Conservation (phyloP, 108 stramenopile genomes). For the Aurantiochytrium sp. region DNA sequence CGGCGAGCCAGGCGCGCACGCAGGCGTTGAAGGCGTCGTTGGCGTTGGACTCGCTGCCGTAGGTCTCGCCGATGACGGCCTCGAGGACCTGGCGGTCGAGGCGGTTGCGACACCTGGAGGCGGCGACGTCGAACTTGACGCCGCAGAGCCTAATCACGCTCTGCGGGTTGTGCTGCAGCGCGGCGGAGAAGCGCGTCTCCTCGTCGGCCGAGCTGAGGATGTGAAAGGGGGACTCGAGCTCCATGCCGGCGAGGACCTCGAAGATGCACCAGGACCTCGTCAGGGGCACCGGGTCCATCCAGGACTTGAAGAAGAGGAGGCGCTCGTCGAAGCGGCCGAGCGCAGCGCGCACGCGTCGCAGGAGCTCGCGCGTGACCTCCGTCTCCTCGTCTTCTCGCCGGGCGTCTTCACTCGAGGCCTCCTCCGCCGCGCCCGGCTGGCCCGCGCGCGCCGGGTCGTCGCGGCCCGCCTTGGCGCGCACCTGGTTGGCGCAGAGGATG, state of each 20-base stretch:
- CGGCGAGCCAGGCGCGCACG: not conserved
- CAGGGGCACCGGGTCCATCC: slow-evolving; percentile 13
- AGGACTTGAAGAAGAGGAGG: slow-evolving; percentile 24
- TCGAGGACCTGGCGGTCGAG: not conserved
- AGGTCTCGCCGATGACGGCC: not conserved
- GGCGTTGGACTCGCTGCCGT: not conserved
- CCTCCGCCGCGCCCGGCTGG: too few relatives aligned
- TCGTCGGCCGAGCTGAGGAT: not conserved
- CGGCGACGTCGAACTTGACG: not conserved
- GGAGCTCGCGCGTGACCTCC: not conserved
- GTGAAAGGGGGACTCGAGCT: not conserved
- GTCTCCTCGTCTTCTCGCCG: not conserved
- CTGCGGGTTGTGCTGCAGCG: not conserved
- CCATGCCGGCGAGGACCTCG: slow-evolving; percentile 10
- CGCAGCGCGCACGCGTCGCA: not conserved
- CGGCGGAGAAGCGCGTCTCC: not conserved
- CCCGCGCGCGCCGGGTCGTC: not conserved
- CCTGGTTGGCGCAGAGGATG: slow-evolving; percentile 12
- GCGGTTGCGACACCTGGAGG: not conserved
- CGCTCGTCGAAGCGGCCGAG: not conserved
- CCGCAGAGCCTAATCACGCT: not conserved
- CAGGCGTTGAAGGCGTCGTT: not conserved
- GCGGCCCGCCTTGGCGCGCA: not conserved
- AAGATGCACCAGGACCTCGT: not conserved
- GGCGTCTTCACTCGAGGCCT: too few relatives aligned